phyloP scores from a whole-genome alignment of 352 stramenopile species.

The Thalassiosira oceanica region DNA sequence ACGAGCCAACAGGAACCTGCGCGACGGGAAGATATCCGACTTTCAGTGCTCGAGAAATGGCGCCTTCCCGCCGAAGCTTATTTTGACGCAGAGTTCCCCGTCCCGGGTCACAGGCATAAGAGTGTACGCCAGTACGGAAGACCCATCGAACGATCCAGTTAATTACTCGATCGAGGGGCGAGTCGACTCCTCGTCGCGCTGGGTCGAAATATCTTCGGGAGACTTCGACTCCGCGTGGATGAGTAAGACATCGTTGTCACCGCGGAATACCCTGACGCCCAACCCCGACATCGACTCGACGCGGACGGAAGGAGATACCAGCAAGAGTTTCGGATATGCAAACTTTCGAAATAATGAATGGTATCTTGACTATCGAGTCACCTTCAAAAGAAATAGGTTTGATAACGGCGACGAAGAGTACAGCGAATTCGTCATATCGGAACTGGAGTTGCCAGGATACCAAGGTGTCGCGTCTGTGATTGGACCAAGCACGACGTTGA shows the following conservation, averaged over 20 bases:
- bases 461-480: neutral
- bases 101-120: slow-evolving; percentile 2
- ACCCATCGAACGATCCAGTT: neutral
- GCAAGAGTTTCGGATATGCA: neutral
- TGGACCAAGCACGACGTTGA: neutral
- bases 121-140: neutral
- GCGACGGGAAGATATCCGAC: too few species aligned
- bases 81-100: too few species aligned
- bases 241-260: neutral
- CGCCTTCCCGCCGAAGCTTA: too few species aligned
- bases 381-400: neutral
- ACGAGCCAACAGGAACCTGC: too few species aligned
- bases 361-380: neutral
- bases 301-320: neutral
- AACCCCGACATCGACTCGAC: neutral
- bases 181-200: neutral
- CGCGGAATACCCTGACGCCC: neutral
- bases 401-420: neutral
- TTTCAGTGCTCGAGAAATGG: too few species aligned
- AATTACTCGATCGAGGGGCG: neutral
- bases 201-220: slow-evolving; percentile 1
- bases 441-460: neutral
- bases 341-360: neutral
- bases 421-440: neutral
- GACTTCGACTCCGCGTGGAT: slow-evolving; percentile 2